Conservation (phyloP, 2,329 filamentous ascomycete genomes). For the Verticillium isaacii region DNA sequence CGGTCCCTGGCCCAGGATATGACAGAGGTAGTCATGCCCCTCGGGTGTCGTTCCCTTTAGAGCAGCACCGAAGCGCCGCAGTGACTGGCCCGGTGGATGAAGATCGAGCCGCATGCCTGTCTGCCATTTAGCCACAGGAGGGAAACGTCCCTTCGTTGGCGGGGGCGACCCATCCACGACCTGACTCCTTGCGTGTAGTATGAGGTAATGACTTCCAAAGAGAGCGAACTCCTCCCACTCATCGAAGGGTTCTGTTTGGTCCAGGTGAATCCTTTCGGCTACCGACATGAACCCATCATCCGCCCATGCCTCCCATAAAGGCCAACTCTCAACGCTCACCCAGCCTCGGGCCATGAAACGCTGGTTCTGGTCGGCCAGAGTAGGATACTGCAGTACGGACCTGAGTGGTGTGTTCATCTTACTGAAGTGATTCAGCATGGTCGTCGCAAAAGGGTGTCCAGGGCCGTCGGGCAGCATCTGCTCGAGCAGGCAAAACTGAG, state of each 20-base stretch:
- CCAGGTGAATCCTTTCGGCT: slow-evolving; percentile 56
- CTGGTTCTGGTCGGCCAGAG: slow-evolving; percentile 56
- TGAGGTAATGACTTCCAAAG: slow-evolving; percentile 79
- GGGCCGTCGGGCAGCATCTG: slow-evolving; percentile 77
- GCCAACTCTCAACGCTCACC: slow-evolving; percentile 55
- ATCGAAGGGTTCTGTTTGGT: slow-evolving; percentile 78
- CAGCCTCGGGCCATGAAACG: slow-evolving; percentile 71
- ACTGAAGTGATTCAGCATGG: slow-evolving; percentile 79
- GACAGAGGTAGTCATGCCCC: slow-evolving; percentile 38
- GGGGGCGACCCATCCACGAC: background rate
- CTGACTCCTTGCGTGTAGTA: slow-evolving; percentile 60
- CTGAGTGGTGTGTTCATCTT: slow-evolving; percentile 77
- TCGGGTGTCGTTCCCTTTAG: slow-evolving; percentile 33
- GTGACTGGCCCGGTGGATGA: slow-evolving; percentile 33
- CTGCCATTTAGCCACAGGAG: background rate
- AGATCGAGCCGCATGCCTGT: slow-evolving; percentile 25
- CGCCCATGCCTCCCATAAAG: slow-evolving; percentile 80
- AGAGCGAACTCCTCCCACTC: slow-evolving; percentile 94
- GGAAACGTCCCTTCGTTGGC: background rate
- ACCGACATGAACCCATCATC: slow-evolving; percentile 60
- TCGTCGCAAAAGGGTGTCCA: slow-evolving; percentile 76
- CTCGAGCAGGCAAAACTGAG: slow-evolving; percentile 81
- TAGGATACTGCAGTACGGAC: slow-evolving; percentile 67
- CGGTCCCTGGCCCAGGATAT: slow-evolving; percentile 38
- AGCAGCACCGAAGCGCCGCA: slow-evolving; percentile 57